phyloP scores from a whole-genome alignment of 176 grass and related monocot species.

The Aegilops longissima region DNA sequence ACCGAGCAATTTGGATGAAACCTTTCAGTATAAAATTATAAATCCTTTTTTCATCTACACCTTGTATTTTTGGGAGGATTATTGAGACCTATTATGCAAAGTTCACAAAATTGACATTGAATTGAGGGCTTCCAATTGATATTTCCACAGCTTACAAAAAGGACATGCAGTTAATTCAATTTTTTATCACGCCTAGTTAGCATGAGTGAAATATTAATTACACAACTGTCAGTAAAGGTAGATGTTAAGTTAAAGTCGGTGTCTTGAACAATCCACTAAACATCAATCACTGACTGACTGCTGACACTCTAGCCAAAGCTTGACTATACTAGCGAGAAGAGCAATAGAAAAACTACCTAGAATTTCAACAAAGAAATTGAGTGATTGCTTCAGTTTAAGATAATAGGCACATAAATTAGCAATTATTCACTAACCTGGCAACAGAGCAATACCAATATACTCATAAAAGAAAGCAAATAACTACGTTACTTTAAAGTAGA shows the following conservation, averaged over 20 bases:
- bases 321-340: conserved; percentile 15
- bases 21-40: background rate
- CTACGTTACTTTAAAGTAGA: background rate
- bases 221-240: background rate
- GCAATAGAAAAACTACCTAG: background rate
- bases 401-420: background rate
- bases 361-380: background rate
- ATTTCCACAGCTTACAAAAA: background rate
- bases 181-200: background rate
- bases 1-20: too few species aligned
- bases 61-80: background rate
- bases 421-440: conserved; percentile 18
- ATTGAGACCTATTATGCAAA: background rate
- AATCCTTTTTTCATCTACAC: background rate
- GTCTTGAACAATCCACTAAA: background rate
- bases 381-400: background rate
- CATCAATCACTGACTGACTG: background rate
- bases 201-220: background rate
- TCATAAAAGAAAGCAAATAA: conserved; percentile 4
- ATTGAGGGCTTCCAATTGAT: background rate
- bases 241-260: background rate
- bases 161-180: background rate
- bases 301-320: background rate
- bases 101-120: background rate
- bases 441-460: background rate